These are phyloP conservation scores for Hypoxylon rickii DNA, from an alignment of 495 filamentous ascomycete species.

Conservation along the genomic window DNA sequence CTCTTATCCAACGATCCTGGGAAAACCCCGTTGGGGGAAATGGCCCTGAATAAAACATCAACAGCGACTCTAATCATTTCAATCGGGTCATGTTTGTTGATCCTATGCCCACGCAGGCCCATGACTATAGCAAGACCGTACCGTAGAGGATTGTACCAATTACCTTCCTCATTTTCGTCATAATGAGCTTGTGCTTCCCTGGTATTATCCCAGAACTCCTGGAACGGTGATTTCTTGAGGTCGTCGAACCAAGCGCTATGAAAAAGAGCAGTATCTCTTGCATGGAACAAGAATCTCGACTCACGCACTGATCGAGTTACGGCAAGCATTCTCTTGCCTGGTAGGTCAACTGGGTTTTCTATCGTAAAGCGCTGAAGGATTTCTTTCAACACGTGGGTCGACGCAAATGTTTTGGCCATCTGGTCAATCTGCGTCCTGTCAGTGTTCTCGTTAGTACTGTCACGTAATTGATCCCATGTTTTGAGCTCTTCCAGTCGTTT, in stretches of 20 bases:
- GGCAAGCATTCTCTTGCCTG: neutral
- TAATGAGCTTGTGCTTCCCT: neutral
- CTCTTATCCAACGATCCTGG: neutral
- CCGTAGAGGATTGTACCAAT: neutral
- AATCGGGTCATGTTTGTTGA: neutral
- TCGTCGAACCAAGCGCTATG: neutral
- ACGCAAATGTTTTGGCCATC: too few species aligned
- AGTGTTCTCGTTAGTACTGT: too few species aligned
- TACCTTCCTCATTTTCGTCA: neutral
- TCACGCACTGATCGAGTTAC: neutral
- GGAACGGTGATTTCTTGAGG: neutral
- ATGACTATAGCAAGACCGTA: neutral
- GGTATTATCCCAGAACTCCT: neutral
- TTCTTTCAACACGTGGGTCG: neutral
- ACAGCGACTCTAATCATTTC: neutral
- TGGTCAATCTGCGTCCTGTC: too few species aligned
- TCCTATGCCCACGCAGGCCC: neutral
- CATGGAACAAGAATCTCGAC: neutral
- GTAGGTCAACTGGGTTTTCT: neutral
- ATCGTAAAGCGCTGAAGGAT: neutral
- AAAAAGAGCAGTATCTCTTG: neutral
- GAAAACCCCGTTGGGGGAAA: neutral
- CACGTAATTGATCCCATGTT: too few species aligned
- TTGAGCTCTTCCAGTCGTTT: neutral
- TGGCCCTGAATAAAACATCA: neutral